Evolutionary conservation across 345 rosid species (phyloP).

Genomic region (Raphanus sativus): DNA sequence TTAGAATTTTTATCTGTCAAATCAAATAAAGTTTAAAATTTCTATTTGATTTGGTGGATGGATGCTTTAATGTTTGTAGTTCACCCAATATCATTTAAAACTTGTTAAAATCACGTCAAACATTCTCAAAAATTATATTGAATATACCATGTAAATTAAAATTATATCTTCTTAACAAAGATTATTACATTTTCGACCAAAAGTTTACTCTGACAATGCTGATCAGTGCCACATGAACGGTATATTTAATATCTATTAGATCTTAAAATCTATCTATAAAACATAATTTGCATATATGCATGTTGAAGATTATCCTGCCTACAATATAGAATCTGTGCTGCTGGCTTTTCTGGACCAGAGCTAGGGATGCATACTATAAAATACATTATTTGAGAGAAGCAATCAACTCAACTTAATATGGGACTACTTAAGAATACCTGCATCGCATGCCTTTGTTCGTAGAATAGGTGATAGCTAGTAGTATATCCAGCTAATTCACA

Average conservation of each 20-base stretch:
- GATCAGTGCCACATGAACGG: slow-evolving; percentile 64
- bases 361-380: not conserved
- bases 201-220: slow-evolving; percentile 64
- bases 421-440: not conserved
- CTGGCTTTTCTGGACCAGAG: not conserved
- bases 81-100: no score
- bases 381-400: not conserved
- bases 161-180: slow-evolving; percentile 54
- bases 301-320: not conserved
- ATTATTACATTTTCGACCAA: slow-evolving; percentile 63
- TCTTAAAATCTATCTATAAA: not conserved
- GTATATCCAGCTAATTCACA: not conserved
- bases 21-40: not conserved
- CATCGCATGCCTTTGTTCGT: not conserved
- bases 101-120: no score
- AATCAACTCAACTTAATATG: not conserved
- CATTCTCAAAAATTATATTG: not conserved
- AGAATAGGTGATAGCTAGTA: slow-evolving; percentile 3
- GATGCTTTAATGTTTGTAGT: no score
- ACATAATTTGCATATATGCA: not conserved
- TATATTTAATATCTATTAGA: slow-evolving; percentile 35
- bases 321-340: not conserved
- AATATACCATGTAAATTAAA: no score
- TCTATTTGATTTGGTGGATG: no score
- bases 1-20: not conserved